Evolutionary conservation across 2,329 filamentous ascomycete species (phyloP).

Genomic region (Talaromyces islandicus): DNA sequence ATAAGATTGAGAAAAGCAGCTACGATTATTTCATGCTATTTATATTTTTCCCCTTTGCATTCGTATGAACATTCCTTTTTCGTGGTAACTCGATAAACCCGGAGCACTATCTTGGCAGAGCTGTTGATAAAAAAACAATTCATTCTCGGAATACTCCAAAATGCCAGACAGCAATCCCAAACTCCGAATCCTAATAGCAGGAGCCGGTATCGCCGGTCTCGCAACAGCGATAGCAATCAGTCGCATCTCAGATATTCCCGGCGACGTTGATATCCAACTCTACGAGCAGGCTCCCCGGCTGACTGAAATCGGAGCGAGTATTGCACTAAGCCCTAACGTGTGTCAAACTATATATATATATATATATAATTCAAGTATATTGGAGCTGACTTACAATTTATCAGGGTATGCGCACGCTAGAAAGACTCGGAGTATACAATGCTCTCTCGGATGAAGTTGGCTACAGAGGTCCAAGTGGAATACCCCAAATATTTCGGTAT

Average conservation of each 20-base stretch:
- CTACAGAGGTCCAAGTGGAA: constrained; percentile 35
- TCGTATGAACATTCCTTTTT: background rate
- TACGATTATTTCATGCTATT: background rate
- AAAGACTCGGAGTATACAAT: constrained; percentile 45
- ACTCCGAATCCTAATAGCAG: constrained; percentile 43
- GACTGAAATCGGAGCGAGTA: constrained; percentile 9
- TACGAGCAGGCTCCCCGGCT: constrained; percentile 44
- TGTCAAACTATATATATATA: background rate
- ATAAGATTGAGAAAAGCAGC: background rate
- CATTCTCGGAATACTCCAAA: constrained; percentile 7
- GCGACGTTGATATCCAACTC: constrained; percentile 41
- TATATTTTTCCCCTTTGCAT: background rate
- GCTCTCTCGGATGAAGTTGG: constrained; percentile 39
- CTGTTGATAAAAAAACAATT: background rate
- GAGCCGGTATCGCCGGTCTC: constrained; percentile 48
- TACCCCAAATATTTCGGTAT: constrained; percentile 43
- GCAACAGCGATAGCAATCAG: constrained; percentile 43
- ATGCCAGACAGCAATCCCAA: constrained; percentile 9
- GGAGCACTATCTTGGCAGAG: background rate
- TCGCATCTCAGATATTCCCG: constrained; percentile 16
- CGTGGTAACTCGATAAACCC: background rate
- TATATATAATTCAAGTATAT: background rate
- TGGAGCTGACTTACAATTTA: background rate
- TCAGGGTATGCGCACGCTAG: constrained; percentile 43
- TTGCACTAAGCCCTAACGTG: constrained; percentile 42